These are phyloP conservation scores for Metschnikowia arizonensis DNA, from an alignment of 805 yeast genomes.

Conservation along the genomic window DNA sequence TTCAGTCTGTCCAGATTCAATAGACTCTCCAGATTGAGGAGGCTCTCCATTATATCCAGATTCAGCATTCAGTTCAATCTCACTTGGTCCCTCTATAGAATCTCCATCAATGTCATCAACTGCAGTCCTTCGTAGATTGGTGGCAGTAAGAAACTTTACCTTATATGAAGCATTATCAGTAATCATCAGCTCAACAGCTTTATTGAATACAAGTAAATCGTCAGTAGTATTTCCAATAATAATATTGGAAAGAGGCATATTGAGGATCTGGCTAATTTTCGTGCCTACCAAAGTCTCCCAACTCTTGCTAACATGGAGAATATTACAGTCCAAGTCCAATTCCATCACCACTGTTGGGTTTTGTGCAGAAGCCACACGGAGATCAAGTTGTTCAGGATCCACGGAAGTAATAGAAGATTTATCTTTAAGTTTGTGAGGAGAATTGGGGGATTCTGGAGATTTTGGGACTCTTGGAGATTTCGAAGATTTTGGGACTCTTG, in stretches of 20 bases:
- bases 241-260: slow-evolving; percentile 56
- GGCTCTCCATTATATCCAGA: too few species aligned
- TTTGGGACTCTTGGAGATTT: too few species aligned
- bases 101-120: not conserved
- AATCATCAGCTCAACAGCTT: slow-evolving; percentile 68
- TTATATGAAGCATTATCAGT: slow-evolving; percentile 72
- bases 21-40: too few species aligned
- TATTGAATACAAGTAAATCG: slow-evolving; percentile 64
- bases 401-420: slow-evolving; percentile 17
- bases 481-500: too few species aligned
- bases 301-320: slow-evolving; percentile 67
- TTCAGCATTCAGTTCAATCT: too few species aligned
- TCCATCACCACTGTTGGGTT: slow-evolving; percentile 81
- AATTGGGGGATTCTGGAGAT: too few species aligned
- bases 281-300: slow-evolving; percentile 83
- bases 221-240: slow-evolving; percentile 56
- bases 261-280: slow-evolving; percentile 47
- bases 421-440: too few species aligned
- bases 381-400: slow-evolving; percentile 48
- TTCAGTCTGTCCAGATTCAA: too few species aligned
- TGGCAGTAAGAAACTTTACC: slow-evolving; percentile 64
- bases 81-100: not conserved
- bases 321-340: slow-evolving; percentile 71
- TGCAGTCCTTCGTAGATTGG: slow-evolving; percentile 21
- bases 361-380: slow-evolving; percentile 59